Conservation (phyloP, 345 rosid species). For the Ceriops tagal region DNA sequence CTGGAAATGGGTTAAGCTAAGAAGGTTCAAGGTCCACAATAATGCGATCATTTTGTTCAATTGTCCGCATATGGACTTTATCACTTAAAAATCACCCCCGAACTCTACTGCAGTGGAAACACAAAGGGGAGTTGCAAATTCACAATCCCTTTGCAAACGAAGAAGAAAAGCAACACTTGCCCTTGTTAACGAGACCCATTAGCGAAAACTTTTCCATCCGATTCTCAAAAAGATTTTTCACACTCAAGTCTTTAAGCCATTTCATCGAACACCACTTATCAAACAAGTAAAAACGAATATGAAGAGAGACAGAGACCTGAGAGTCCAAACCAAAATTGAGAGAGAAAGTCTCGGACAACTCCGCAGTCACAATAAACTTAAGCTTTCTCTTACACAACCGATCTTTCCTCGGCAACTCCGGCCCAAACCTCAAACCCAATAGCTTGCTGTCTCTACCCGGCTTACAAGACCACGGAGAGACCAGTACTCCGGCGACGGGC, state of each 20-base stretch:
- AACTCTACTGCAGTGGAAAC: no score
- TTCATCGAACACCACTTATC: slow-evolving; percentile 18
- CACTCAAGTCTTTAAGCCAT: slow-evolving; percentile 16
- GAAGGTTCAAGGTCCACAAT: neutral
- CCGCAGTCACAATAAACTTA: slow-evolving; percentile 53
- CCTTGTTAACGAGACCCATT: neutral
- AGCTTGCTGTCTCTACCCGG: slow-evolving; percentile 24
- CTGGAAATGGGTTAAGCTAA: neutral
- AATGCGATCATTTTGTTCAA: neutral
- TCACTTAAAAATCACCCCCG: no score
- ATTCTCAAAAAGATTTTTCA: neutral
- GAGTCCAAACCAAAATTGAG: slow-evolving; percentile 63
- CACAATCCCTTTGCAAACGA: no score
- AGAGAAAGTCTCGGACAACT: slow-evolving; percentile 55
- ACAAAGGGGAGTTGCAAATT: no score
- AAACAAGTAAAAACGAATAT: neutral
- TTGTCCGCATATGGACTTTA: no score
- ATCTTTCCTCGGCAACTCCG: slow-evolving; percentile 33
- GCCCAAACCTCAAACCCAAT: slow-evolving; percentile 25
- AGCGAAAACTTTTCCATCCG: neutral
- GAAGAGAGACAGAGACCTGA: slow-evolving; percentile 42
- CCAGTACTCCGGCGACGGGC: slow-evolving; percentile 45
- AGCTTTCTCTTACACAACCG: slow-evolving; percentile 31
- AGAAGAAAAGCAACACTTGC: neutral
- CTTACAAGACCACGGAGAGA: slow-evolving; percentile 28